Evolutionary conservation across 2,329 filamentous ascomycete species (phyloP).

Genomic region (Colletotrichum lupini): DNA sequence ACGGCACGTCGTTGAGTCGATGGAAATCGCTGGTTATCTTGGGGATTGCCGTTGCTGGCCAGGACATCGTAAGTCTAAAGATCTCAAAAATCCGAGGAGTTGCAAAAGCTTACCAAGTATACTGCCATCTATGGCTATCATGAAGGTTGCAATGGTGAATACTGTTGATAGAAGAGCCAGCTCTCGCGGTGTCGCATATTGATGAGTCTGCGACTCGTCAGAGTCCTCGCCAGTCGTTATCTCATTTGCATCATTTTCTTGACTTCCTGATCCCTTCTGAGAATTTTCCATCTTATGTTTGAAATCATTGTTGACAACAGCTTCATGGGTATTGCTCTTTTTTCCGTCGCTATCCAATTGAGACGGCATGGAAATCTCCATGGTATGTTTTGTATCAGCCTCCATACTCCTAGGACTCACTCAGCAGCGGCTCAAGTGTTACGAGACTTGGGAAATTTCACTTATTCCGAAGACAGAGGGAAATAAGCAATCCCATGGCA

Average conservation of each 20-base stretch:
- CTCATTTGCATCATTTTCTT: not conserved
- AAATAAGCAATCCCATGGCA: too few species aligned
- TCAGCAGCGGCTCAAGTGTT: not conserved
- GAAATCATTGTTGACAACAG: too few species aligned
- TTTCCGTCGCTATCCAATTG: too few species aligned
- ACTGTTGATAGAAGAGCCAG: not conserved
- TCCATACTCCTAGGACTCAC: not conserved
- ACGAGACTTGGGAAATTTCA: not conserved
- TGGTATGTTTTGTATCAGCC: not conserved
- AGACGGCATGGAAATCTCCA: not conserved
- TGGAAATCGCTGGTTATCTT: conserved; percentile 62
- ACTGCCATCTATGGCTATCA: conserved; percentile 6
- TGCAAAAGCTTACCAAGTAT: not conserved
- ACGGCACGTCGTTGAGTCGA: conserved; percentile 63
- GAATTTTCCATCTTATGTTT: not conserved
- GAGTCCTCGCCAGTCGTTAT: not conserved
- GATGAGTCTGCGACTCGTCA: not conserved
- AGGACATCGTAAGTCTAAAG: not conserved
- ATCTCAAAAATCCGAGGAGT: too few species aligned
- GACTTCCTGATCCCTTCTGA: not conserved
- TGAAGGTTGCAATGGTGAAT: not conserved
- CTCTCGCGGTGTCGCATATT: not conserved
- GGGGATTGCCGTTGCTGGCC: conserved; percentile 50
- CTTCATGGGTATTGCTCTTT: not conserved
- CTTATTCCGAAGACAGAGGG: not conserved